A percentile compares a stretch with the other conserved stretches of the same genome.
These are phyloP conservation scores for Penicillium digitatum DNA, from an alignment of 2,329 filamentous ascomycete species.

Conservation along the genomic window DNA sequence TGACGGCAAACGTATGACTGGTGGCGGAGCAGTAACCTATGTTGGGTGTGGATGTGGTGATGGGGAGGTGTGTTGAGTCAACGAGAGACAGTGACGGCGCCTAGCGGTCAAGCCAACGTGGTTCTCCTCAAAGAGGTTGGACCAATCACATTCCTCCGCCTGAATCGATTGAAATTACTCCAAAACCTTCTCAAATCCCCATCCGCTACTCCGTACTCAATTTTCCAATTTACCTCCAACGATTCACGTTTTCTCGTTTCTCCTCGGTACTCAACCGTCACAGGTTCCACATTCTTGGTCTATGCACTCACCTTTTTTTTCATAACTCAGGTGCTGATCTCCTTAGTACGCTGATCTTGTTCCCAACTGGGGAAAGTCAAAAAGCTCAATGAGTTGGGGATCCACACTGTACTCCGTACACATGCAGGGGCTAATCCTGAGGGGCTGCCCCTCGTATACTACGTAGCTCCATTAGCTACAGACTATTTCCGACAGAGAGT, in stretches of 20 bases:
- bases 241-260: neutral
- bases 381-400: slow-evolving; percentile 3
- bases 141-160: neutral
- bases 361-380: neutral
- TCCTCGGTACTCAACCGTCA: slow-evolving; percentile 2
- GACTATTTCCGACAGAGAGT: too few relatives aligned
- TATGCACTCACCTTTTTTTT: neutral
- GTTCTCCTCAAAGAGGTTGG: slow-evolving; percentile 3
- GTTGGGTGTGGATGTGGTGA: neutral
- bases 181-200: neutral
- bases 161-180: slow-evolving; percentile 1
- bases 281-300: slow-evolving; percentile 4
- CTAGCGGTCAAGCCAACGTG: slow-evolving; percentile 7
- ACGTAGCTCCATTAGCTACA: neutral
- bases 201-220: neutral
- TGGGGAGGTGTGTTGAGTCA: neutral
- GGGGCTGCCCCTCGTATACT: slow-evolving; percentile 3
- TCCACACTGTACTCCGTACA: neutral
- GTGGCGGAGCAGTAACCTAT: slow-evolving; percentile 11
- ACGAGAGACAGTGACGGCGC: neutral
- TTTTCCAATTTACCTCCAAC: neutral
- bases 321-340: slow-evolving; percentile 3
- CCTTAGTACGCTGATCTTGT: slow-evolving; percentile 5
- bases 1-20: slow-evolving; percentile 2
- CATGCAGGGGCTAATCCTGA: slow-evolving; percentile 22